These are phyloP conservation scores for Wakefieldia striispora DNA, from an alignment of 768 basidiomycete species.

Conservation along the genomic window DNA sequence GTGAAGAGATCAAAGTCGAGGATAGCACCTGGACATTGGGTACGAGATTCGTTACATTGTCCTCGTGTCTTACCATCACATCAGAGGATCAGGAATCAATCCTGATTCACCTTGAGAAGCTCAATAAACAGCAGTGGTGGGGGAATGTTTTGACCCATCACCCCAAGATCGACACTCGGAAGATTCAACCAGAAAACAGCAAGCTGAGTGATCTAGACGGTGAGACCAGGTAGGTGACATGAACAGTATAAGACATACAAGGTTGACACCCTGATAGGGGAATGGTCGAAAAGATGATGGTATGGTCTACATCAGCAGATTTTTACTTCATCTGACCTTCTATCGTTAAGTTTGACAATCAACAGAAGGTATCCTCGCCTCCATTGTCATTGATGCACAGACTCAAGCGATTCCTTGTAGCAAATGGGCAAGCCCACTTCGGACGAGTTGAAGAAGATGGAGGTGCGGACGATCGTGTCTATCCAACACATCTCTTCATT, in stretches of 20 bases:
- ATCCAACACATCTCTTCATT: background rate
- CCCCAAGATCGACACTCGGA: slow-evolving; percentile 94
- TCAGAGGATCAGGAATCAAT: slow-evolving; percentile 77
- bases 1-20: slow-evolving; percentile 91
- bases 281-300: slow-evolving; percentile 99
- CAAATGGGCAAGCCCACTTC: slow-evolving; percentile 97
- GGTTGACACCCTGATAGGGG: slow-evolving; percentile 49
- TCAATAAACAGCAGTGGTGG: slow-evolving; percentile 94
- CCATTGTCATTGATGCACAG: background rate
- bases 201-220: slow-evolving; percentile 95
- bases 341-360: slow-evolving; percentile 41
- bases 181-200: slow-evolving; percentile 93
- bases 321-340: slow-evolving; percentile 7
- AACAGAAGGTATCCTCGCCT: slow-evolving; percentile 37
- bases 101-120: slow-evolving; percentile 79
- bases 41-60: slow-evolving; percentile 37
- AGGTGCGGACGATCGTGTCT: slow-evolving; percentile 44
- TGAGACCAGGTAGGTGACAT: slow-evolving; percentile 75
- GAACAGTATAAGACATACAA: slow-evolving; percentile 1
- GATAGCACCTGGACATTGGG: slow-evolving; percentile 97
- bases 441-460: slow-evolving; percentile 90
- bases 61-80: slow-evolving; percentile 6
- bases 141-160: slow-evolving; percentile 93
- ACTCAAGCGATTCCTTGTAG: slow-evolving; percentile 36
- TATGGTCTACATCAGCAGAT: slow-evolving; percentile 37